These are phyloP conservation scores for Anisodus tanguticus DNA, from an alignment of 257 asterid genomes.

Conservation along the genomic window DNA sequence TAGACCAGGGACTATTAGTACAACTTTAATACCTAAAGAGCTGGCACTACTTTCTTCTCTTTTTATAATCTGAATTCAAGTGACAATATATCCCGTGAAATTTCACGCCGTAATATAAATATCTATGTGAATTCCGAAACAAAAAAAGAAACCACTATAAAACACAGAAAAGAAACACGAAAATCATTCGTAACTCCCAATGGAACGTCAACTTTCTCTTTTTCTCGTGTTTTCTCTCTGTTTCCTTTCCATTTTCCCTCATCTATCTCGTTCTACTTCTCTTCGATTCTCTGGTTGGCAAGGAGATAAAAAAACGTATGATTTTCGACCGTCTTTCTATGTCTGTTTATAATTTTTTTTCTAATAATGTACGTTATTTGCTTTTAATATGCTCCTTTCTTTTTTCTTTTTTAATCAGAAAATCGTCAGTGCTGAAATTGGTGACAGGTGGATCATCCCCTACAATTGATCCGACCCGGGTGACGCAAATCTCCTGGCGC, in stretches of 20 bases:
- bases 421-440: slow-evolving; percentile 56
- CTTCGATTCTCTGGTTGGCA: slow-evolving; percentile 60
- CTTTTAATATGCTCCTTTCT: not conserved
- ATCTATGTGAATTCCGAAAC: no score
- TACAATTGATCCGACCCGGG: slow-evolving; percentile 79
- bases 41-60: not conserved
- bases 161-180: not conserved
- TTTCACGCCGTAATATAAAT: no score
- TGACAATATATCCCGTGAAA: no score
- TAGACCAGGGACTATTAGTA: not conserved
- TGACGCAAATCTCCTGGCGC: slow-evolving; percentile 80
- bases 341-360: not conserved
- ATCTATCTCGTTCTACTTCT: slow-evolving; percentile 26
- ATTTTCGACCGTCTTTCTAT: slow-evolving; percentile 4
- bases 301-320: slow-evolving; percentile 31
- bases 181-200: not conserved
- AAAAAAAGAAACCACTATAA: not conserved
- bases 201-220: slow-evolving; percentile 16
- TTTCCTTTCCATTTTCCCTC: slow-evolving; percentile 37
- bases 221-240: slow-evolving; percentile 48
- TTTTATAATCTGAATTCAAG: no score
- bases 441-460: slow-evolving; percentile 51
- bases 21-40: not conserved
- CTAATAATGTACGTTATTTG: slow-evolving; percentile 48
- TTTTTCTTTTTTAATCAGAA: slow-evolving; percentile 40